A percentile compares a stretch with the other conserved stretches of the same genome.
These are phyloP conservation scores for Ilyonectria mors-panacis DNA, from an alignment of 2,329 filamentous ascomycete genomes.

Conservation along the genomic window DNA sequence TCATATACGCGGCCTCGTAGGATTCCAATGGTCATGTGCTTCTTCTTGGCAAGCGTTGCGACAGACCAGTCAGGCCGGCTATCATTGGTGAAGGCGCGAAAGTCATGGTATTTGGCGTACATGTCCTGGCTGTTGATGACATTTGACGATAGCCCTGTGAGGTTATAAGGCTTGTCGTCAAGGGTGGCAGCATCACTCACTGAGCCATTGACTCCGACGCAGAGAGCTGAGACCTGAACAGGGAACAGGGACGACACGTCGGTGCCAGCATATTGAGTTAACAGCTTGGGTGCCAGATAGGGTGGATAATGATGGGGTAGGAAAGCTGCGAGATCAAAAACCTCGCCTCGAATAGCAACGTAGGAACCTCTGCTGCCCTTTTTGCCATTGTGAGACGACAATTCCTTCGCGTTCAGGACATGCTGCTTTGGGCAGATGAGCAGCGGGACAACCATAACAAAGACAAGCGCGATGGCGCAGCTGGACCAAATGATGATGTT, in stretches of 20 bases:
- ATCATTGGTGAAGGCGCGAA: constrained; percentile 1
- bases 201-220: no score
- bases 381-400: constrained; percentile 2
- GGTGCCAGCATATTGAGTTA: neutral
- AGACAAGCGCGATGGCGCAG: no score
- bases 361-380: neutral
- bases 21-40: neutral
- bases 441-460: no score
- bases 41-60: neutral
- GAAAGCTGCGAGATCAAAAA: neutral
- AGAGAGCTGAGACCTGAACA: no score
- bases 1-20: neutral
- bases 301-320: neutral
- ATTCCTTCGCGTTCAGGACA: constrained; percentile 66
- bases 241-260: neutral
- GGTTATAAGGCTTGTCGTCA: no score
- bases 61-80: constrained; percentile 1
- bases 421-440: constrained; percentile 65
- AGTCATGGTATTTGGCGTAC: neutral
- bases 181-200: no score
- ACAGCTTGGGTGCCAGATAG: no score
- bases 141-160: no score
- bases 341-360: neutral
- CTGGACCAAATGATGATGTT: no score
- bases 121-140: neutral